A percentile compares a stretch with the other conserved stretches of the same genome.
Evolutionary conservation across 1,284 basidiomycete genomes (phyloP).

Genomic region (Blastosporella zonata): DNA sequence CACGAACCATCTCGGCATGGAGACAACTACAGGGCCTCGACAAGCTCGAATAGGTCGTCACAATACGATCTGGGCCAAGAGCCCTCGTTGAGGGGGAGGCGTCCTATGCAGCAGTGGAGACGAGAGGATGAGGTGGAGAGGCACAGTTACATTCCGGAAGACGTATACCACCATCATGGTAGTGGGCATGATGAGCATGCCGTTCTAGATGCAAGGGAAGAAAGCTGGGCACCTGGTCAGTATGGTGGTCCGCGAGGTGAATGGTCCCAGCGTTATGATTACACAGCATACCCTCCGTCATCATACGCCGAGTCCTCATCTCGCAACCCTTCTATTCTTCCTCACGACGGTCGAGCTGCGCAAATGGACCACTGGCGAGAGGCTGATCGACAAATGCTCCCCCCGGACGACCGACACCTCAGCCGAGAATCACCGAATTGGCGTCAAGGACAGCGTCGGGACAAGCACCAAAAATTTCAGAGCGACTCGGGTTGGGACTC

Average conservation of each 20-base stretch:
- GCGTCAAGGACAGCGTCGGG: conserved; percentile 33
- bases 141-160: conserved; percentile 44
- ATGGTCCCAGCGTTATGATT: conserved; percentile 47
- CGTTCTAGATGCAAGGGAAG: conserved; percentile 39
- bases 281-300: conserved; percentile 33
- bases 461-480: conserved; percentile 36
- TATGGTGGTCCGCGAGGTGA: conserved; percentile 40
- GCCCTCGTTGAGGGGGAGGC: conserved; percentile 45
- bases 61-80: conserved; percentile 49
- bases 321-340: conserved; percentile 32
- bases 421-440: conserved; percentile 32
- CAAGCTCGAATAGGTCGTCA: conserved; percentile 37
- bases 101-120: conserved; percentile 51
- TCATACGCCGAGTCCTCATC: conserved; percentile 41
- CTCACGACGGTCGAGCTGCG: conserved; percentile 38
- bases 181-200: conserved; percentile 51
- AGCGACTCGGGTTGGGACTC: conserved; percentile 45
- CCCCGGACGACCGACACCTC: conserved; percentile 22
- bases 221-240: conserved; percentile 44
- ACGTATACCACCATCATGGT: conserved; percentile 41
- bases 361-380: conserved; percentile 44
- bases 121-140: conserved; percentile 48
- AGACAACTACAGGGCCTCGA: conserved; percentile 46
- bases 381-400: conserved; percentile 30
- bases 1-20: conserved; percentile 42